phyloP scores from a whole-genome alignment of 2,329 filamentous ascomycete species.

The Dothideomycetidae sp. region DNA sequence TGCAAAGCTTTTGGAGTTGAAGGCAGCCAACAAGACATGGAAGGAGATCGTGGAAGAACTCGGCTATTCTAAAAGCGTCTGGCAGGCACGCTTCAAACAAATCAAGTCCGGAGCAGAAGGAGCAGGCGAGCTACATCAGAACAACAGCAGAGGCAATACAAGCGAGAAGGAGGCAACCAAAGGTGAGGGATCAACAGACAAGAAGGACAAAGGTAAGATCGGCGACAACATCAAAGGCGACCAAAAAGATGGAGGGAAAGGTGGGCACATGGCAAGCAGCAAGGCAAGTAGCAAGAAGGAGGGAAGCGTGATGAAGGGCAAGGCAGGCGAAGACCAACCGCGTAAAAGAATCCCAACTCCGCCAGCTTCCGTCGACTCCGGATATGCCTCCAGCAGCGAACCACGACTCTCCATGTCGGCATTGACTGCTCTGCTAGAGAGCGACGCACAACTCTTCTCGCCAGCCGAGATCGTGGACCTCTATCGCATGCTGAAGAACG shows the following conservation, averaged over 20 bases:
- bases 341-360: neutral
- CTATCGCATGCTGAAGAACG: constrained; percentile 29
- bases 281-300: constrained; percentile 8
- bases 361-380: neutral
- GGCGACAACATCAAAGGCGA: constrained; percentile 9
- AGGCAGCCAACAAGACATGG: constrained; percentile 21
- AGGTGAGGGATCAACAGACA: constrained; percentile 12
- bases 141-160: constrained; percentile 7
- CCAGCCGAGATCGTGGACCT: constrained; percentile 29
- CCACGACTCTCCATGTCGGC: constrained; percentile 14
- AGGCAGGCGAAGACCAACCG: neutral
- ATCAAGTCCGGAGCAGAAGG: constrained; percentile 20
- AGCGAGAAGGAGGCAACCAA: constrained; percentile 8
- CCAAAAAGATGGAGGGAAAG: constrained; percentile 6
- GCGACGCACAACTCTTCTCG: constrained; percentile 23
- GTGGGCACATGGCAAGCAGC: neutral
- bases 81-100: constrained; percentile 22
- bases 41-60: constrained; percentile 20
- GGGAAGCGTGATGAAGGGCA: neutral
- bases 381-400: neutral
- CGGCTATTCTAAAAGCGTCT: constrained; percentile 15
- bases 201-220: constrained; percentile 15
- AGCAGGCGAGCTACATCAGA: constrained; percentile 5
- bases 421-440: neutral
- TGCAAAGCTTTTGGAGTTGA: constrained; percentile 25